Evolutionary conservation across 805 yeast species (phyloP).

Genomic region (Candida yuanshanica): DNA sequence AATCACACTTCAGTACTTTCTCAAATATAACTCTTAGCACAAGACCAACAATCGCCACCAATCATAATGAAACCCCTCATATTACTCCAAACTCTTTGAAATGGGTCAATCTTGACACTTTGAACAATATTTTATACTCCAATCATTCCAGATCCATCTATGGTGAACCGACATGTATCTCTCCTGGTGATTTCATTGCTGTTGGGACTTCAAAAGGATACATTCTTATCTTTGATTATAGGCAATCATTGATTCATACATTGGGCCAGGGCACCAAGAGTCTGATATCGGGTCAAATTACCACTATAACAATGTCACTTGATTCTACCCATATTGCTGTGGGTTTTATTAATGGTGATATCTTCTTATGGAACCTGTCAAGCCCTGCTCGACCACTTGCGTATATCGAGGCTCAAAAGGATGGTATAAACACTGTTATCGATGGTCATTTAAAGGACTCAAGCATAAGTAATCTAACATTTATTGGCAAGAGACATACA

Average conservation of each 20-base stretch:
- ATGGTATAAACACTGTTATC: conserved; percentile 19
- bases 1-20: conserved; percentile 3
- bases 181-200: conserved; percentile 42
- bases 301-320: conserved; percentile 51
- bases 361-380: conserved; percentile 63
- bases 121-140: conserved; percentile 32
- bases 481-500: conserved; percentile 48
- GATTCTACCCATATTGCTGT: conserved; percentile 69
- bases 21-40: neutral
- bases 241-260: conserved; percentile 48
- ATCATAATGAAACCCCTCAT: neutral
- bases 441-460: conserved; percentile 27
- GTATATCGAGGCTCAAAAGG: conserved; percentile 17
- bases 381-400: conserved; percentile 26
- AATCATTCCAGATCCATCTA: conserved; percentile 28
- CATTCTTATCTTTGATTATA: conserved; percentile 61
- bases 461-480: conserved; percentile 38
- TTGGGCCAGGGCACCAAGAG: conserved; percentile 29
- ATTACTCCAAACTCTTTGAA: conserved; percentile 8
- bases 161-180: conserved; percentile 48
- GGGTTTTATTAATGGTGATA: conserved; percentile 60
- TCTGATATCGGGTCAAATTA: conserved; percentile 40
- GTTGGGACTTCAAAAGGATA: conserved; percentile 70
- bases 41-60: neutral
- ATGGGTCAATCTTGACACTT: conserved; percentile 37